Conservation (phyloP, 2,329 filamentous ascomycete genomes). For the Xylaria sp. region DNA sequence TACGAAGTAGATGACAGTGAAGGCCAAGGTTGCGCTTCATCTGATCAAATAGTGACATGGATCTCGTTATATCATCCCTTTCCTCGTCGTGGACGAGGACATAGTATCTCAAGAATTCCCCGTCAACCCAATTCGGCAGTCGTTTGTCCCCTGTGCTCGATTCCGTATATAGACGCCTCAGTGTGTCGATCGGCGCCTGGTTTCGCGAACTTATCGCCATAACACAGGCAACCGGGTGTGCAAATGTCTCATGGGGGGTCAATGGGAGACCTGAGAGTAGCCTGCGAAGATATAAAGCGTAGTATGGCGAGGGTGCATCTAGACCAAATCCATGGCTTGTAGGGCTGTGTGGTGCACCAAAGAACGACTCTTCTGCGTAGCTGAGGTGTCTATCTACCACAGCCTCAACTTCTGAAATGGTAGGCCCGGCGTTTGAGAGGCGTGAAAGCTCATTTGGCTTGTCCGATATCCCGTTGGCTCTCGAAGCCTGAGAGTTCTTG, state of each 20-base stretch:
- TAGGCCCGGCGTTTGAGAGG: conserved; percentile 47
- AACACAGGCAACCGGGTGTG: conserved; percentile 92
- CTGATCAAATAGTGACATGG: conserved; percentile 91
- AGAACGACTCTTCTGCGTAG: conserved; percentile 73
- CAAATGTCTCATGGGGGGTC: conserved; percentile 89
- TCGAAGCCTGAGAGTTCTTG: conserved; percentile 43
- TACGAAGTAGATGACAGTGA: conserved; percentile 89
- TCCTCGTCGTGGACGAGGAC: conserved; percentile 97
- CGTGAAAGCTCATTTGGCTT: conserved; percentile 38
- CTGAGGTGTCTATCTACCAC: conserved; percentile 82
- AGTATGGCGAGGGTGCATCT: conserved; percentile 77
- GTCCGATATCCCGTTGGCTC: conserved; percentile 47
- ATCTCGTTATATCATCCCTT: conserved; percentile 88
- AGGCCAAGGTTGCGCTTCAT: conserved; percentile 99
- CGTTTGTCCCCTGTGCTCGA: conserved; percentile 80
- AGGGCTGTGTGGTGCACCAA: conserved; percentile 52
- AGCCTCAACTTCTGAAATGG: conserved; percentile 77
- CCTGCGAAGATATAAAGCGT: conserved; percentile 84
- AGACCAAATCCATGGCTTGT: conserved; percentile 56
- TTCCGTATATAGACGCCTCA: conserved; percentile 83
- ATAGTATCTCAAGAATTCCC: conserved; percentile 94
- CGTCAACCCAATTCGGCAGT: conserved; percentile 86
- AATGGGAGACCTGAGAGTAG: conserved; percentile 82
- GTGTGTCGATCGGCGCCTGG: conserved; percentile 82
- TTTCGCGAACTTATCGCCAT: conserved; percentile 95